These are phyloP conservation scores for Aureoboletus auriporus DNA, from an alignment of 768 basidiomycete species.

Conservation along the genomic window DNA sequence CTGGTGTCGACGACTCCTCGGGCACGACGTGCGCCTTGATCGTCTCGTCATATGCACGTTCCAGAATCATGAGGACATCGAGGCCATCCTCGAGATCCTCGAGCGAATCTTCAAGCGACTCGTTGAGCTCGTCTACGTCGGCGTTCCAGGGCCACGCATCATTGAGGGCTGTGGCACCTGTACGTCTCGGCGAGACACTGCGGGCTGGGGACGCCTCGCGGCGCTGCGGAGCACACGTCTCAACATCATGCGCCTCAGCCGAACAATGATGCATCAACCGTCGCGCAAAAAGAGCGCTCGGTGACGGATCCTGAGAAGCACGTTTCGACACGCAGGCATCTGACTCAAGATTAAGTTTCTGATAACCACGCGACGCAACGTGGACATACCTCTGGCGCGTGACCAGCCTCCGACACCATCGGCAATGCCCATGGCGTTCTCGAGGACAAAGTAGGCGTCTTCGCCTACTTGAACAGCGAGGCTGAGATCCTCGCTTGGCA, in stretches of 20 bases:
- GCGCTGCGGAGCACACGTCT: constrained; percentile 5
- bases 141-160: constrained; percentile 28
- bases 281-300: constrained; percentile 62
- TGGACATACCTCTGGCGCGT: constrained; percentile 35
- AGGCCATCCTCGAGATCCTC: constrained; percentile 68
- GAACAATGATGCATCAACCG: constrained; percentile 86
- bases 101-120: constrained; percentile 40
- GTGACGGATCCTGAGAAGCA: constrained; percentile 37
- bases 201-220: constrained; percentile 36
- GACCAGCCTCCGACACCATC: constrained; percentile 97
- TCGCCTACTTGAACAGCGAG: constrained; percentile 84
- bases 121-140: constrained; percentile 40
- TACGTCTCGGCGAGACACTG: constrained; percentile 41
- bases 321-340: constrained; percentile 23
- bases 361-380: constrained; percentile 5
- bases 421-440: constrained; percentile 89
- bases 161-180: constrained; percentile 27
- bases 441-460: constrained; percentile 81
- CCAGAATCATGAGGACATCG: constrained; percentile 64
- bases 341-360: constrained; percentile 12
- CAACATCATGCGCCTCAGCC: constrained; percentile 39
- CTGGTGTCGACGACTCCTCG: constrained; percentile 16
- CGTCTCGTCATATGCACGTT: constrained; percentile 65
- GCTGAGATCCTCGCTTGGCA: constrained; percentile 31
- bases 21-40: constrained; percentile 54